Base-by-base conservation (phyloP, 2,329 filamentous ascomycete genomes). In the Stemphylium lycopersici region DNA sequence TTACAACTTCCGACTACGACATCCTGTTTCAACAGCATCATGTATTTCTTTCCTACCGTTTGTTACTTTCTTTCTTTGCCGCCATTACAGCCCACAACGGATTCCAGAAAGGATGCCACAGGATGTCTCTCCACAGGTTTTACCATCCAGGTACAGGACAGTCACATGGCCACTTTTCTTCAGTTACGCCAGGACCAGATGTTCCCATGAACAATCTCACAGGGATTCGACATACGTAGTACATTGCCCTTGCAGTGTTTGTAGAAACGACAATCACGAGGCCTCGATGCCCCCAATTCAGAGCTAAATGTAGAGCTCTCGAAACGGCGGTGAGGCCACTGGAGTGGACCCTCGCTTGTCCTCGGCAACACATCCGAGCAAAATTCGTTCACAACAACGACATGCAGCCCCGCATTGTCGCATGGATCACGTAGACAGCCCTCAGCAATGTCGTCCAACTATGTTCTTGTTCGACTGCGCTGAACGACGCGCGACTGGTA, bases 31-130 rank as follows among this genome's bases (percentile, higher is more conserved):
- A 42, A 48, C 56, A 44, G 47, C 57, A 56, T 58, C 51, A 62
- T 74, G 72, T 74, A 47, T 62, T 61, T 55, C 48, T 59, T 66
- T 65, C 41, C 56, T 65, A 52, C 47, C 58, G 42, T 61, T 53
- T 22, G 22, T 52, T 54, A 52, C 29, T 62, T 63, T 58, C 63
- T 54, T 65, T 50, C 58, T 61, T 55, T 55, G 54, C 57, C 69
- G 71, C 71, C 70, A 71, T 52, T 61, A 66, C 65, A 73, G 72
- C 68, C 62, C 60, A 59, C 46, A 65, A 58, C 44, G 63, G 52
- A 60, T 42, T 20, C 40, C 56, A 54, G 4, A 55, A 61, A 56
- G 67, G 65, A 62, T 55, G 51, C 59, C 64, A 61, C 54, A 59
- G 67, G 63, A 70, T 40, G 48, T 48, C 26, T 49, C 24, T 22